Evolutionary conservation across 2,329 filamentous ascomycete genomes (phyloP).

Genomic region (Aspergillus fumigatus): DNA sequence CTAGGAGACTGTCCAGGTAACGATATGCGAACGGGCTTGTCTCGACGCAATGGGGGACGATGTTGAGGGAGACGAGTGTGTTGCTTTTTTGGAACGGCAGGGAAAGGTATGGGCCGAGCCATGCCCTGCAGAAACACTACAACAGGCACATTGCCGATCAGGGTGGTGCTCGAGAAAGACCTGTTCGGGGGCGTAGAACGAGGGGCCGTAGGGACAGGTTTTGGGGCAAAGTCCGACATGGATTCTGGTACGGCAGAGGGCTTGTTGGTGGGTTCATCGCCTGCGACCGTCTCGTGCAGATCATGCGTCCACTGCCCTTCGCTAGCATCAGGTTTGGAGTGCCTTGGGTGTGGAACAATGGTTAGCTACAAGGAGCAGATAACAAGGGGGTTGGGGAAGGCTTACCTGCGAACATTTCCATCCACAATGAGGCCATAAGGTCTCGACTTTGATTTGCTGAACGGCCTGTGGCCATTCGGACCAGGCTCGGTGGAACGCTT

Average conservation of each 20-base stretch:
- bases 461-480: conserved; percentile 69
- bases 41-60: conserved; percentile 83
- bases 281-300: conserved; percentile 68
- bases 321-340: conserved; percentile 49
- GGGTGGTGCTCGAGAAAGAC: conserved; percentile 75
- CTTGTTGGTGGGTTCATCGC: conserved; percentile 35
- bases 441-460: conserved; percentile 50
- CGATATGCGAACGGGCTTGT: conserved; percentile 94
- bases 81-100: conserved; percentile 76
- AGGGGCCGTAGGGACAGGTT: conserved; percentile 41
- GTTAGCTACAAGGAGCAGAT: background rate
- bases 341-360: conserved; percentile 33
- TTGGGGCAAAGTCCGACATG: conserved; percentile 28
- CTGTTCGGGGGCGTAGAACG: conserved; percentile 65
- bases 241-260: conserved; percentile 21
- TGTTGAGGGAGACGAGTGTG: conserved; percentile 95
- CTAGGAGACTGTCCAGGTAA: conserved; percentile 72
- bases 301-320: conserved; percentile 87
- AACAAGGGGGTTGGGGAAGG: background rate
- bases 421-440: conserved; percentile 48
- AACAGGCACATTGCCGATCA: conserved; percentile 79
- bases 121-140: conserved; percentile 75
- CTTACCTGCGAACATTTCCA: conserved; percentile 42
- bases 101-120: conserved; percentile 65
- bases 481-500: conserved; percentile 74